A percentile compares a stretch with the other conserved stretches of the same genome.
phyloP scores from a whole-genome alignment of 805 yeast species.

The Wickerhamomyces rabaulensis region DNA sequence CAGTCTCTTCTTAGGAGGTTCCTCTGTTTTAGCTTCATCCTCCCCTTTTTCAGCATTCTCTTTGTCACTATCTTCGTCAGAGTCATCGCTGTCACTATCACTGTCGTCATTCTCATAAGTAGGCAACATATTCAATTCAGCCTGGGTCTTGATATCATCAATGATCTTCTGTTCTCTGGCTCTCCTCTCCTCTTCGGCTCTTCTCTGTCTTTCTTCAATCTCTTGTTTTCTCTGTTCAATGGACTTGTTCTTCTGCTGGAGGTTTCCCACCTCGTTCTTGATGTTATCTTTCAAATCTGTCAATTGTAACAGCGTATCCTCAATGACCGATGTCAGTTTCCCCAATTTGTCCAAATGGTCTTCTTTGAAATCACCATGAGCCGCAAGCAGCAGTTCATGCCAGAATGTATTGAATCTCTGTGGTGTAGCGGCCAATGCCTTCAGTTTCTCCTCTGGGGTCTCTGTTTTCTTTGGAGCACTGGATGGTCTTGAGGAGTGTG shows the following conservation, averaged over 20 bases:
- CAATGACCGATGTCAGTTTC: conserved; percentile 6
- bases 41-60: neutral
- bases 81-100: conserved; percentile 7
- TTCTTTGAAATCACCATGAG: conserved; percentile 14
- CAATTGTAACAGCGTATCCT: conserved; percentile 13
- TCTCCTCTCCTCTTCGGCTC: conserved; percentile 9
- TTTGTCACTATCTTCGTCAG: neutral
- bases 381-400: conserved; percentile 15
- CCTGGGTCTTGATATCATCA: conserved; percentile 8
- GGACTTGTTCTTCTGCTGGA: conserved; percentile 2
- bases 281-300: conserved; percentile 15
- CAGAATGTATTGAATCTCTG: conserved; percentile 17
- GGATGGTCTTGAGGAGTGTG: neutral
- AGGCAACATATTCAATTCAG: conserved; percentile 16
- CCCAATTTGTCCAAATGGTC: conserved; percentile 6
- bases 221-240: conserved; percentile 11
- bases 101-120: conserved; percentile 15
- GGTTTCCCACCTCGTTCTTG: conserved; percentile 7
- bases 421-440: conserved; percentile 6
- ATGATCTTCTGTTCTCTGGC: conserved; percentile 2
- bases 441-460: conserved; percentile 10
- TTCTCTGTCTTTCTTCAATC: conserved; percentile 10
- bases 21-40: neutral
- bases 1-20: conserved; percentile 7
- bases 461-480: neutral